Conservation (phyloP, 75 land plant genomes). For the Picea sitchensis region DNA sequence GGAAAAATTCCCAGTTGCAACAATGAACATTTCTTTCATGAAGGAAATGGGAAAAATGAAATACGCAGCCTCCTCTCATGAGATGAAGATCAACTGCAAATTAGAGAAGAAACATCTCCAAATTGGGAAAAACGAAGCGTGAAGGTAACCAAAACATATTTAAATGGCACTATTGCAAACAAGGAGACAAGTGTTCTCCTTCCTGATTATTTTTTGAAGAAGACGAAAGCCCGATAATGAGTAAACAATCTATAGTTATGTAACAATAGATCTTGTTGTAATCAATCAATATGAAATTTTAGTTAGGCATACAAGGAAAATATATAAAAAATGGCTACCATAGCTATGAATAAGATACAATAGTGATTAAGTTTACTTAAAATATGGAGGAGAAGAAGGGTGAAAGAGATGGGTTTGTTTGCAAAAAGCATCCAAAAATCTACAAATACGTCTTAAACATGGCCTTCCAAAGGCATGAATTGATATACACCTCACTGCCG, state of each 20-base stretch:
- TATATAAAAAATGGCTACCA: not conserved
- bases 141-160: not conserved
- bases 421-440: not conserved
- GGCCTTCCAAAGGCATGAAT: not conserved
- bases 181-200: not conserved
- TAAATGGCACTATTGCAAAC: not conserved
- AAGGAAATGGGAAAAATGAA: not conserved
- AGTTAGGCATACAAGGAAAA: not conserved
- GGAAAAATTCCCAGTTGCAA: not conserved
- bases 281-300: no score
- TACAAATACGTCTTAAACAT: not conserved
- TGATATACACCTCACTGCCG: not conserved
- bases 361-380: no score
- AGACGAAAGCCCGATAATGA: not conserved
- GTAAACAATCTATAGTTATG: not conserved
- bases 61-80: not conserved
- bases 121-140: not conserved
- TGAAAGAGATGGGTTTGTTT: not conserved
- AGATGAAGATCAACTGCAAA: no score
- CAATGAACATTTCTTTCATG: not conserved
- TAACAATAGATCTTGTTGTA: not conserved
- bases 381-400: not conserved
- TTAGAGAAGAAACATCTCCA: not conserved
- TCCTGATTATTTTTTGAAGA: not conserved
- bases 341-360: not conserved